Percentiles rank a stretch among this genome's conserved stretches.
phyloP scores from a whole-genome alignment of 2,329 filamentous ascomycete species.

The Dactylonectria macrodidyma region DNA sequence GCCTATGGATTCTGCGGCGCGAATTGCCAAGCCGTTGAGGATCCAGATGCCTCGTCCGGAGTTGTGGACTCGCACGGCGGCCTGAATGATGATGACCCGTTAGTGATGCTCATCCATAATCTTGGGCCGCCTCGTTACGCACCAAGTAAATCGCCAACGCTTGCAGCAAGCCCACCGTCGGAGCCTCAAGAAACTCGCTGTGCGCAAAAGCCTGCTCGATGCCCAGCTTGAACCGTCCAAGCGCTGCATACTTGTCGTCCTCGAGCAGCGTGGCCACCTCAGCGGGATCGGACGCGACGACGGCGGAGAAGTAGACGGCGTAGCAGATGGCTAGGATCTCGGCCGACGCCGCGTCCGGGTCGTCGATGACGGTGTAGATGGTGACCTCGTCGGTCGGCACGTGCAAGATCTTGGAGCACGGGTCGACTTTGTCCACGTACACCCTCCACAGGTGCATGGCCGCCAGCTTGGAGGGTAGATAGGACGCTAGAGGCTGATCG shows the following conservation, averaged over 20 bases:
- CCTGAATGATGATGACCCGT: slow-evolving; percentile 34
- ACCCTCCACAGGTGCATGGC: slow-evolving; percentile 52
- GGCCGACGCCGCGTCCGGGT: slow-evolving; percentile 44
- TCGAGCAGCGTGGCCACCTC: slow-evolving; percentile 52
- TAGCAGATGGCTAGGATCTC: slow-evolving; percentile 58
- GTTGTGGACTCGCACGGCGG: slow-evolving; percentile 51
- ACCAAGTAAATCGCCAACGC: slow-evolving; percentile 58
- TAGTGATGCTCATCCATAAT: not conserved
- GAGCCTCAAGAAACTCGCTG: slow-evolving; percentile 57
- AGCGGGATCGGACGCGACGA: slow-evolving; percentile 56
- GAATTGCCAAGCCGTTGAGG: slow-evolving; percentile 60
- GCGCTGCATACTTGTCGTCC: slow-evolving; percentile 40
- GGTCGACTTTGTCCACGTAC: slow-evolving; percentile 49
- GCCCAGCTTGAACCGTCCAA: slow-evolving; percentile 51
- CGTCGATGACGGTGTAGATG: slow-evolving; percentile 51
- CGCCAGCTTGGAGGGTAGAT: slow-evolving; percentile 44
- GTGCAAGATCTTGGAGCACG: slow-evolving; percentile 49
- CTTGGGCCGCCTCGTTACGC: slow-evolving; percentile 8
- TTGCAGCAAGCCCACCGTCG: slow-evolving; percentile 54
- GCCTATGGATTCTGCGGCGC: slow-evolving; percentile 65
- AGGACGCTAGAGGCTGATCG: slow-evolving; percentile 34
- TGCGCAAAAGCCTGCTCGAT: slow-evolving; percentile 57
- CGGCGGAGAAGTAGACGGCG: slow-evolving; percentile 65
- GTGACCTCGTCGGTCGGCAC: slow-evolving; percentile 50
- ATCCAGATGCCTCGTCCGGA: slow-evolving; percentile 56